Base-by-base conservation (phyloP, 2,329 filamentous ascomycete species). In the Trichoderma aggressivum region DNA sequence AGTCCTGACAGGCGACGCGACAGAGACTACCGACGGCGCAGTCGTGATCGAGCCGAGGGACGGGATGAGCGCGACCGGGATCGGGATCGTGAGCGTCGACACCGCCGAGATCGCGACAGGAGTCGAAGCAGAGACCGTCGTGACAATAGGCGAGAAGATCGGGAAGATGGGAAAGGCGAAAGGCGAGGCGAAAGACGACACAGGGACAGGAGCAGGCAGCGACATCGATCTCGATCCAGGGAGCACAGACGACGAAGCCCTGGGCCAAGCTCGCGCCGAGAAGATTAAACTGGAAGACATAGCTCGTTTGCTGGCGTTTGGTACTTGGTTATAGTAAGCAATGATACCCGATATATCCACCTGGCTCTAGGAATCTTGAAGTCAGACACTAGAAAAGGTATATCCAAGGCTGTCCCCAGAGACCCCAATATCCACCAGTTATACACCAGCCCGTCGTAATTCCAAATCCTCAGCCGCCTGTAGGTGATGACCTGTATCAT, bases 1-100 rank as follows among this genome's bases (percentile, higher is more conserved):
- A 79, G 80, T 62, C 76, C 79, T 14, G 79, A 81, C 18, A 74
- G 73, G 16, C 75, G 75, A n/a, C 70, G 73, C 14, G 69, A 63
- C 5, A 71, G 73, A 26, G 75, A 73, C 39, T 7, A 58, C 1
- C 24, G 63, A 10, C 63, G 63, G 7, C 73, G 75, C 10, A 74
- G 74, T 36, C 73, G 69, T 59, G 70, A 72, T 58, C 50, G 73
- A 50, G 59, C 61, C 1, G 69, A 50, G 63, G 74, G 72, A 55
- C 47, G 73, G 62, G 70, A 70, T 6, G 73, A 70, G 7, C 28
- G 66, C 14, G 36, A 30, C 2, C 61, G 72, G 4, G 63, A 64
- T 7, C 47, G 73, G 30, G 72, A 69, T 7, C 61, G 72, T 24
- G 64, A 74, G 10, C 61, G 71, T n/a, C 63, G 63, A 39, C 50